These are phyloP conservation scores for Trichoderma brevicompactum DNA, from an alignment of 2,329 filamentous ascomycete genomes.

Conservation along the genomic window DNA sequence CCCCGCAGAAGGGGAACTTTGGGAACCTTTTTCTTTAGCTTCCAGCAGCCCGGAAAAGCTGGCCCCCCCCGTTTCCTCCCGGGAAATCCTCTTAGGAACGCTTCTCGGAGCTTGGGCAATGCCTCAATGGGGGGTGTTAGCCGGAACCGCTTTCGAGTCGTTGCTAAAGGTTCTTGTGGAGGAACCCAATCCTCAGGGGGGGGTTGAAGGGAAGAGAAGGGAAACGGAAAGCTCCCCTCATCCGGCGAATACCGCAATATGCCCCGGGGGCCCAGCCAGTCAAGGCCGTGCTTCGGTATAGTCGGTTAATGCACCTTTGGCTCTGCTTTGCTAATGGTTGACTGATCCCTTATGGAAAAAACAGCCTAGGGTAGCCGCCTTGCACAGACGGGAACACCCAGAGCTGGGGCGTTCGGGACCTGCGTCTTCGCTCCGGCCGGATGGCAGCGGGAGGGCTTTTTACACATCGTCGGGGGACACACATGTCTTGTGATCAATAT, in stretches of 20 bases:
- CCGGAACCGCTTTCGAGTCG: no score
- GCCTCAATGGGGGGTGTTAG: no score
- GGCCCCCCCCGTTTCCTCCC: background rate
- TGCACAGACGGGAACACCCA: background rate
- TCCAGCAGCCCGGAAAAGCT: background rate
- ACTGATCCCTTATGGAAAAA: background rate
- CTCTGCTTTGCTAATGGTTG: background rate
- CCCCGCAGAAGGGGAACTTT: no score
- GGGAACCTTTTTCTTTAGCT: background rate
- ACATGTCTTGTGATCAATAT: constrained; percentile 27
- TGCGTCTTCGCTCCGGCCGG: constrained; percentile 19
- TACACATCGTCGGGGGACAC: constrained; percentile 6
- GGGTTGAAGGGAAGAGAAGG: background rate
- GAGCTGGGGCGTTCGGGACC: constrained; percentile 2
- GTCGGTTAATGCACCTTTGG: constrained; percentile 19
- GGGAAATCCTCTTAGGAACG: constrained; percentile 26
- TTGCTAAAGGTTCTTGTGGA: no score
- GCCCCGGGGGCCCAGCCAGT: background rate
- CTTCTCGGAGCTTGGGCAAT: no score
- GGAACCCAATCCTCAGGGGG: background rate
- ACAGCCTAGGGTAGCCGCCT: constrained; percentile 30
- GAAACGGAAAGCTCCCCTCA: constrained; percentile 22
- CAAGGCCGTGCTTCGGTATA: constrained; percentile 23
- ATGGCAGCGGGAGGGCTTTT: constrained; percentile 17
- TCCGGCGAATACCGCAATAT: constrained; percentile 18